Evolutionary conservation across 208 protist species (phyloP).

Genomic region (Crithidia bombi): DNA sequence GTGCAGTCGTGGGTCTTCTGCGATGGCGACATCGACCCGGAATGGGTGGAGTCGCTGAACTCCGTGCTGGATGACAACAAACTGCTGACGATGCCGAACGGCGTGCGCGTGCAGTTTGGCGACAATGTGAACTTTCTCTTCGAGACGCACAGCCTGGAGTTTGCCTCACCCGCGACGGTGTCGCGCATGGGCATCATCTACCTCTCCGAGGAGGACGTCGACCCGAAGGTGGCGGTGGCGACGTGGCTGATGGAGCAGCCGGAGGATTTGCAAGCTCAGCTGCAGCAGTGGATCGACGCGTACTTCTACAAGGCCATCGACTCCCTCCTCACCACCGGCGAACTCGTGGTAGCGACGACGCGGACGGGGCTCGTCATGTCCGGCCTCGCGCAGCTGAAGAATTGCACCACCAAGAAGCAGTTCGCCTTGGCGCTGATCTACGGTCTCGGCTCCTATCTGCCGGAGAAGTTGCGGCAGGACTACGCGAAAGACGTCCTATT

Average conservation of each 20-base stretch:
- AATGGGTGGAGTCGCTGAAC: conserved; percentile 99
- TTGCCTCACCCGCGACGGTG: conserved; percentile 98
- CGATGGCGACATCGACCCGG: conserved; percentile 99
- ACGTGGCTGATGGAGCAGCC: conserved; percentile 92
- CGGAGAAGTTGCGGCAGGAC: conserved; percentile 70
- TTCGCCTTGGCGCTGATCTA: conserved; percentile 93
- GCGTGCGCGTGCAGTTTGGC: conserved; percentile 98
- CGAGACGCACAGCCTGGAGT: conserved; percentile 97
- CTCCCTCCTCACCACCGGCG: conserved; percentile 68
- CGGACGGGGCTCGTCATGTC: conserved; percentile 93
- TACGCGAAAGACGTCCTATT: conserved; percentile 93
- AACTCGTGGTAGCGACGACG: conserved; percentile 92
- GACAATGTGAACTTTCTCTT: conserved; percentile 99
- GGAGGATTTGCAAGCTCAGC: conserved; percentile 62
- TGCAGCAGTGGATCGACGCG: conserved; percentile 91
- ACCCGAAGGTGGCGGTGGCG: conserved; percentile 90
- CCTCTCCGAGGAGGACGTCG: conserved; percentile 96
- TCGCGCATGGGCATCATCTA: conserved; percentile 99
- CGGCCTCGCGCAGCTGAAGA: conserved; percentile 92
- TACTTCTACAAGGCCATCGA: conserved; percentile 95
- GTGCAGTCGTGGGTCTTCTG: conserved; percentile 97
- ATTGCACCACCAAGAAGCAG: conserved; percentile 84
- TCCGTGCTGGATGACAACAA: conserved; percentile 99
- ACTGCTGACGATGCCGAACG: conserved; percentile 97
- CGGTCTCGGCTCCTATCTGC: conserved; percentile 94